Base-by-base conservation (phyloP, 805 yeast species). In the Monosporozyma aquatica region DNA sequence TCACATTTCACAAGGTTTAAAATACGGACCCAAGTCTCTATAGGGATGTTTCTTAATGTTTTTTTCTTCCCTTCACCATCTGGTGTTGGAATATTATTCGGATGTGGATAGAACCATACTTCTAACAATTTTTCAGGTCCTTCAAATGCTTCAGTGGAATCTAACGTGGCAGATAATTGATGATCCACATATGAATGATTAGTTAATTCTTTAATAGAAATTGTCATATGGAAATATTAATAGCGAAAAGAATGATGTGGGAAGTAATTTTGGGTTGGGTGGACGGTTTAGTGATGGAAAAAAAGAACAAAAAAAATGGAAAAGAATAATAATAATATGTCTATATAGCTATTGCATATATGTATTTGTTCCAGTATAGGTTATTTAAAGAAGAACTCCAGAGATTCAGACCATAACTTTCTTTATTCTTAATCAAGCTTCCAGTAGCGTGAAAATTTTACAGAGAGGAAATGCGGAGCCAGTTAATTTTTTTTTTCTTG, bases 61-160 rank as follows among this genome's bases (percentile, higher is more conserved):
- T 11, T 10, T 4, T 17, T 18, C 59, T 66, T 68, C 6, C 40
- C 48, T 25, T 58, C 48, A n/a, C 26, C 34, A 8, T 54, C 48
- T 13, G n/a, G n/a, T n/a, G 55, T 64, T 56, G 10, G 67, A 60
- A 22, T 52, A 25, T n/a, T 61, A 50, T 21, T 57, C 45, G 32
- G 67, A 68, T 37, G 62, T 10, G 80, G 74, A 52, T 80, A 78
- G 59, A 87, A 80, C 96, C 96, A 89, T 45, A 90, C 70, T 61
- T 90, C 96, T 33, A 92, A 69, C 44, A 90, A 70, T 64, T 90
- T 92, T 64, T 90, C 97, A 25, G 98, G 97, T 6, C 98, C 97
- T 68, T 90, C 97, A 59, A 90, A 90, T 2, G 97, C 95, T 57
- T 78, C 82, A 11, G 95, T 72, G 15, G 96, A 87, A 66, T 89